These are phyloP conservation scores for Nannizzia gypsea DNA, from an alignment of 2,329 filamentous ascomycete species.

Conservation along the genomic window DNA sequence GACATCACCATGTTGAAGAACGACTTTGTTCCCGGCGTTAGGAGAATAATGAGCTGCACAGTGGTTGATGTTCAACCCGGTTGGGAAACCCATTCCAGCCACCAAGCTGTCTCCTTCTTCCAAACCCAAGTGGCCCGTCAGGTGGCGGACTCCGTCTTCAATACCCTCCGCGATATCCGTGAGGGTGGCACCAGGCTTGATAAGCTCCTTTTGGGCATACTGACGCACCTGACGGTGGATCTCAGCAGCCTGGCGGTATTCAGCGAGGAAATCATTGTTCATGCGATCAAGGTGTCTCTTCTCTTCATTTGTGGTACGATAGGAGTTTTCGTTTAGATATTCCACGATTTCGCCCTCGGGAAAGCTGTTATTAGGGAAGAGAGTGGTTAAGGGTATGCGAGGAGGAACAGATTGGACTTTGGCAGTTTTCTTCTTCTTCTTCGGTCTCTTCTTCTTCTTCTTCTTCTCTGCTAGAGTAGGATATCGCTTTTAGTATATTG, in stretches of 20 bases:
- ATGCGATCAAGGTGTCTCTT: constrained; percentile 71
- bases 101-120: constrained; percentile 66
- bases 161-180: constrained; percentile 81
- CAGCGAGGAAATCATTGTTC: constrained; percentile 64
- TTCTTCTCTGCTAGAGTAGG: constrained; percentile 44
- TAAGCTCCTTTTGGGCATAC: constrained; percentile 60
- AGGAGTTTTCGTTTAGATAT: constrained; percentile 64
- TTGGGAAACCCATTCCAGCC: constrained; percentile 78
- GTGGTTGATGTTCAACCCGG: constrained; percentile 71
- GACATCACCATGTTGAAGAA: constrained; percentile 54
- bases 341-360: constrained; percentile 68
- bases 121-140: constrained; percentile 65
- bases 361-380: constrained; percentile 62
- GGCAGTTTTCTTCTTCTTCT: constrained; percentile 54
- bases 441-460: constrained; percentile 74
- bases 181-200: constrained; percentile 68
- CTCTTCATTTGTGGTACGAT: constrained; percentile 72
- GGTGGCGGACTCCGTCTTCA: constrained; percentile 64
- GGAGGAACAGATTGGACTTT: constrained; percentile 68
- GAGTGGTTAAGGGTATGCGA: constrained; percentile 57
- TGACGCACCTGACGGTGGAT: constrained; percentile 79
- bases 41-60: constrained; percentile 79
- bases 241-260: constrained; percentile 77
- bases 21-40: constrained; percentile 72
- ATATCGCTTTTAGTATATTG: constrained; percentile 4